Percentiles rank a stretch among this genome's conserved stretches.
These are phyloP conservation scores for Pyrus communis DNA, from an alignment of 306 rosid species.

Conservation along the genomic window DNA sequence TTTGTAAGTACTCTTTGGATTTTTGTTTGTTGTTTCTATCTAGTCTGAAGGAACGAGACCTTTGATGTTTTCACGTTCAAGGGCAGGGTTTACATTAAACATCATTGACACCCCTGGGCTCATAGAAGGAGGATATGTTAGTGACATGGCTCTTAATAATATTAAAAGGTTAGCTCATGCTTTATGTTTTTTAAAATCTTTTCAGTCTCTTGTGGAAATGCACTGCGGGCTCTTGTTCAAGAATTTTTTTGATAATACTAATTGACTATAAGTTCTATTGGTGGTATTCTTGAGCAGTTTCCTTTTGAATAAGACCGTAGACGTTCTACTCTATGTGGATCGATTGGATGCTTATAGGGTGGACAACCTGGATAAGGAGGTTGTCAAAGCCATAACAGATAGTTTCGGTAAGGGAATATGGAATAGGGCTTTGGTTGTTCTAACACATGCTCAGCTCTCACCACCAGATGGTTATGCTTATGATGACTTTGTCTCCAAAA, in stretches of 20 bases:
- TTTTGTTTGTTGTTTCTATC: slow-evolving; percentile 5
- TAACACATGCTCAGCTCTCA: slow-evolving; percentile 87
- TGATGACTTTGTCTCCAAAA: slow-evolving; percentile 70
- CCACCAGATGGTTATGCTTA: slow-evolving; percentile 91
- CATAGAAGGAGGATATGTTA: slow-evolving; percentile 94
- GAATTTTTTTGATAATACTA: not conserved
- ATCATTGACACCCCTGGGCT: slow-evolving; percentile 96
- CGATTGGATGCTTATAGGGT: slow-evolving; percentile 93
- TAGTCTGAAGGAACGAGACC: slow-evolving; percentile 88
- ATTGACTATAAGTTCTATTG: not conserved
- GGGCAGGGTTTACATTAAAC: slow-evolving; percentile 85
- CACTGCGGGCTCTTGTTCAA: not conserved
- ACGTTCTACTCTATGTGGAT: slow-evolving; percentile 87
- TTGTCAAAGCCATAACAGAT: slow-evolving; percentile 67
- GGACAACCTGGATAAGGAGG: slow-evolving; percentile 80
- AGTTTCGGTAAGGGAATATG: slow-evolving; percentile 85
- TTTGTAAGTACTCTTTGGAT: slow-evolving; percentile 3
- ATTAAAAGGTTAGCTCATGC: slow-evolving; percentile 52
- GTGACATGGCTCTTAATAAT: slow-evolving; percentile 63
- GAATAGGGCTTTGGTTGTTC: slow-evolving; percentile 79
- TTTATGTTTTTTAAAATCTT: not conserved
- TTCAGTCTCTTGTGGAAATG: too few relatives aligned
- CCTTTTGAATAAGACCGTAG: slow-evolving; percentile 90
- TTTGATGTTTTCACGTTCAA: slow-evolving; percentile 73
- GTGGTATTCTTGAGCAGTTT: slow-evolving; percentile 44